Evolutionary conservation across 2,329 filamentous ascomycete species (phyloP).

Genomic region (Sporothrix schenckii): DNA sequence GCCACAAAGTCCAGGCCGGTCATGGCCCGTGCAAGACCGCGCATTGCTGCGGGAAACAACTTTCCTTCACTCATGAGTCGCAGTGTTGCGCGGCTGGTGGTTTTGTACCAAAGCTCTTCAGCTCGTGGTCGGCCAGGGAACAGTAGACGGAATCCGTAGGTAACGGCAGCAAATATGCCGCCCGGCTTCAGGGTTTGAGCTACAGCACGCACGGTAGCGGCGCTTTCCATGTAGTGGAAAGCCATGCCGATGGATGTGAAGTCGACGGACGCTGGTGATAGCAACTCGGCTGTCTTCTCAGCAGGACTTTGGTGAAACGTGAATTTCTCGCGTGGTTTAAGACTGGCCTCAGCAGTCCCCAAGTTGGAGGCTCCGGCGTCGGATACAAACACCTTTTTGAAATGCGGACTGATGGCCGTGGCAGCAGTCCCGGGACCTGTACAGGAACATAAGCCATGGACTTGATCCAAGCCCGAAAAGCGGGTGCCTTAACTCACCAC

Average conservation of each 20-base stretch:
- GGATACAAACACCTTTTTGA: conserved; percentile 32
- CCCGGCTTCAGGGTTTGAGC: conserved; percentile 34
- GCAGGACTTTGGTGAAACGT: conserved; percentile 34
- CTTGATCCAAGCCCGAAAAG: no score
- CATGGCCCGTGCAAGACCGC: conserved; percentile 35
- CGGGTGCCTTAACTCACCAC: conserved; percentile 18
- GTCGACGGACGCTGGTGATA: conserved; percentile 33
- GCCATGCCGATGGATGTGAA: conserved; percentile 36
- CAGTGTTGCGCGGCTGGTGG: conserved; percentile 33
- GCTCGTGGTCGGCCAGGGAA: conserved; percentile 32
- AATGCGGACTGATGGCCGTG: conserved; percentile 27
- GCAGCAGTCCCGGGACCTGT: conserved; percentile 34
- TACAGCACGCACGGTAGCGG: conserved; percentile 32
- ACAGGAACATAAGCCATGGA: neutral
- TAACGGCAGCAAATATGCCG: conserved; percentile 34
- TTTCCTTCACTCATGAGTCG: conserved; percentile 33
- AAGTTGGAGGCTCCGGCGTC: conserved; percentile 35
- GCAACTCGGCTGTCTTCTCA: conserved; percentile 30
- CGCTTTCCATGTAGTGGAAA: conserved; percentile 37
- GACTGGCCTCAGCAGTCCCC: conserved; percentile 27
- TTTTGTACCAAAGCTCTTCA: conserved; percentile 34
- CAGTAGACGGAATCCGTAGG: conserved; percentile 35
- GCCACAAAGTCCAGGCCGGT: conserved; percentile 34
- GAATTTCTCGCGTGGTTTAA: conserved; percentile 26
- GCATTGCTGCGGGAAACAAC: conserved; percentile 35